A percentile compares a stretch with the other conserved stretches of the same genome.
Evolutionary conservation across 2,329 filamentous ascomycete species (phyloP).

Genomic region (Fusarium odoratissimum): DNA sequence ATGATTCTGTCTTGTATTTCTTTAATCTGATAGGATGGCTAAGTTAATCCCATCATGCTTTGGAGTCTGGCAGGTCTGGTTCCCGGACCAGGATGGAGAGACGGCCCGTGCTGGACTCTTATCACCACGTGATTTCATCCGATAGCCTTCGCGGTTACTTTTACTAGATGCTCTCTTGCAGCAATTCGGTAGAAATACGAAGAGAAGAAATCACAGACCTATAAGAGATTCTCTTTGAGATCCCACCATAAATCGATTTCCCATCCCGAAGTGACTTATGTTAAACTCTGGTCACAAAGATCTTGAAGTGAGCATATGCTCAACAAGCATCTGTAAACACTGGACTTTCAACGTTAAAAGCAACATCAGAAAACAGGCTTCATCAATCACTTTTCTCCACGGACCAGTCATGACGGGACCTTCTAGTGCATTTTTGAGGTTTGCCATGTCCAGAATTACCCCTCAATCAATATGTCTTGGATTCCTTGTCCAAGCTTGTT

Average conservation of each 20-base stretch:
- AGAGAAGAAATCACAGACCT: not conserved
- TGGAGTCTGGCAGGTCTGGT: not conserved
- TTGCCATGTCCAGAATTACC: not conserved
- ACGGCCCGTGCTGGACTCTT: too few relatives aligned
- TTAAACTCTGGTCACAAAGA: too few relatives aligned
- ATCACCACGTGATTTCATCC: too few relatives aligned
- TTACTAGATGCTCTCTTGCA: not conserved
- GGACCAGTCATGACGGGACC: not conserved
- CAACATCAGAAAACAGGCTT: not conserved
- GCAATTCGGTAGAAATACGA: not conserved
- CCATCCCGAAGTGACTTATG: not conserved
- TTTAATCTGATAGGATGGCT: not conserved
- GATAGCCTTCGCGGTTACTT: not conserved
- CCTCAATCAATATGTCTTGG: not conserved
- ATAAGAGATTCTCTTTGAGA: not conserved
- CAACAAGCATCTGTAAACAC: not conserved
- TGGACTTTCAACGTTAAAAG: not conserved
- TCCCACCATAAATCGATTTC: not conserved
- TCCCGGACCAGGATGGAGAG: not conserved
- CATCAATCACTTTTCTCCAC: not conserved
- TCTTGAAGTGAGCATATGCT: not conserved
- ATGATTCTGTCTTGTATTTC: too few relatives aligned
- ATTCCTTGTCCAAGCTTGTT: conserved; percentile 1
- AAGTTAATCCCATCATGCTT: not conserved
- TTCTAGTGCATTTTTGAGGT: not conserved